These are phyloP conservation scores for Aegilops bicornis DNA, from an alignment of 176 grass and related monocot species.

Conservation along the genomic window DNA sequence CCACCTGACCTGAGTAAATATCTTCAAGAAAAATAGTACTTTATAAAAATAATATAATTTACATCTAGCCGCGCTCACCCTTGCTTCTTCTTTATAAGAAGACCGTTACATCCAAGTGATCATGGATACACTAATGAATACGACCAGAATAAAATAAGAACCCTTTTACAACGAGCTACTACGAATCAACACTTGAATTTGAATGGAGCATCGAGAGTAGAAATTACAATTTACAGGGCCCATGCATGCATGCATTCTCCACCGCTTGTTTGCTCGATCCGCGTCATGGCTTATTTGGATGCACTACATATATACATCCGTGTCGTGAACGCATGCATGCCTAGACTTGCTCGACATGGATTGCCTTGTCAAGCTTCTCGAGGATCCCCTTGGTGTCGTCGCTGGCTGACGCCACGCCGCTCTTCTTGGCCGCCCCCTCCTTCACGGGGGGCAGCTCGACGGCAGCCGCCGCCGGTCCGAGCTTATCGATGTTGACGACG, in stretches of 20 bases:
- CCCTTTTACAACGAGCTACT: not conserved
- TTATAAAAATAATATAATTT: not conserved
- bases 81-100: not conserved
- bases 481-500: constrained; percentile 37
- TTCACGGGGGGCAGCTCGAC: not conserved
- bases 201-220: not conserved
- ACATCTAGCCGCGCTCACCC: not conserved
- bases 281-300: not conserved
- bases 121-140: not conserved
- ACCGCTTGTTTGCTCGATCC: not conserved
- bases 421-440: not conserved
- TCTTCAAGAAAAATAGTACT: not conserved
- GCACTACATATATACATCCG: not conserved
- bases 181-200: not conserved
- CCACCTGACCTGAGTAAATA: not conserved
- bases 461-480: not conserved
- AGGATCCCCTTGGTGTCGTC: no score
- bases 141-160: not conserved
- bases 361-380: not conserved
- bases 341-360: constrained; percentile 18
- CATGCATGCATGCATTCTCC: not conserved
- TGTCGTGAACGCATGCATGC: not conserved
- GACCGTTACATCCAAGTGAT: not conserved
- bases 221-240: not conserved
- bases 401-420: not conserved